A percentile compares a stretch with the other conserved stretches of the same genome.
Conservation (phyloP, 352 stramenopile genomes). For the Globisporangium canariense region DNA sequence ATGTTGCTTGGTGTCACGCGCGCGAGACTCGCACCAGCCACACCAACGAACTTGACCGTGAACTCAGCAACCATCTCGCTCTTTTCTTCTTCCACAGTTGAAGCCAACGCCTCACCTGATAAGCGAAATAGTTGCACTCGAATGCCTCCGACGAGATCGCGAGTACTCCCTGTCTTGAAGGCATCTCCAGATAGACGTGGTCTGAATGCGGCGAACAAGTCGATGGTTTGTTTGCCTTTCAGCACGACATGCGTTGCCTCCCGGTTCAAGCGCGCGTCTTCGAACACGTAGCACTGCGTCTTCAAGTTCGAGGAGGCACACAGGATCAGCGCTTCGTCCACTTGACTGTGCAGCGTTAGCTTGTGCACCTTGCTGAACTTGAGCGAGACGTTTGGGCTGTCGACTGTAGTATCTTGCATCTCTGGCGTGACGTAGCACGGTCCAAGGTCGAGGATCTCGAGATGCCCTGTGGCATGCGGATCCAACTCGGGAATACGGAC, state of each 20-base stretch:
- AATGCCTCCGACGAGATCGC: slow-evolving; percentile 84
- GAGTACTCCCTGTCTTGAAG: slow-evolving; percentile 72
- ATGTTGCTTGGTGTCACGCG: slow-evolving; percentile 59
- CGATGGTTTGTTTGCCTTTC: slow-evolving; percentile 54
- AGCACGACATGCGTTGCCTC: slow-evolving; percentile 77
- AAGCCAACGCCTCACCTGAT: neutral
- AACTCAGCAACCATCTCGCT: slow-evolving; percentile 82
- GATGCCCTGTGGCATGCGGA: slow-evolving; percentile 61
- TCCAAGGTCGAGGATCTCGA: slow-evolving; percentile 75
- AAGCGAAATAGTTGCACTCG: slow-evolving; percentile 79
- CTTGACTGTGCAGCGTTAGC: slow-evolving; percentile 77
- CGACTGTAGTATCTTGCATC: slow-evolving; percentile 75
- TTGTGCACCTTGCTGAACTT: slow-evolving; percentile 89
- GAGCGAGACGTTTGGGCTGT: slow-evolving; percentile 68
- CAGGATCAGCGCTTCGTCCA: slow-evolving; percentile 65
- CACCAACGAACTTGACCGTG: slow-evolving; percentile 85
- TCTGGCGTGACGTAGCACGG: slow-evolving; percentile 83
- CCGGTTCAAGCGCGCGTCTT: slow-evolving; percentile 62
- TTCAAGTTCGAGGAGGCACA: slow-evolving; percentile 86
- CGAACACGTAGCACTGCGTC: slow-evolving; percentile 88
- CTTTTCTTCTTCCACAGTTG: slow-evolving; percentile 44
- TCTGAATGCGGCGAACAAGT: slow-evolving; percentile 79
- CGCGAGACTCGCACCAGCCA: slow-evolving; percentile 76
- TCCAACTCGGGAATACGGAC: slow-evolving; percentile 83
- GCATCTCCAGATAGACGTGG: slow-evolving; percentile 76